Evolutionary conservation across 2,329 filamentous ascomycete genomes (phyloP), one percentile per base, ranked within the genome.

Genomic region (Dothiorella sarmentorum): DNA sequence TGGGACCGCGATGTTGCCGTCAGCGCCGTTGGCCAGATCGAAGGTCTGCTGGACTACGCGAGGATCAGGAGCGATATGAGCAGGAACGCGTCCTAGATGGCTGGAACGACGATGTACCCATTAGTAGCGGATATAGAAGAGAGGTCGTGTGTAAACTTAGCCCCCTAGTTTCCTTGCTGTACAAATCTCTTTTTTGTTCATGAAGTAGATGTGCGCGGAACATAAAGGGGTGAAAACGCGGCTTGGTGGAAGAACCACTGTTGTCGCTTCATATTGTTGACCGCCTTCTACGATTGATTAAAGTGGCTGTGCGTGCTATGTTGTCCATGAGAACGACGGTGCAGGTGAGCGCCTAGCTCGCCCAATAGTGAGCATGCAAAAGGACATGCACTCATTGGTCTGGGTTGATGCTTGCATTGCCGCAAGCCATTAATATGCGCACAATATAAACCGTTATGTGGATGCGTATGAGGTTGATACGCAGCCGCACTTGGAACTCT

Each of bases 1-100:
- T 99, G 94, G 94, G 94, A 99, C 79, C 89, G 93, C 78, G 94
- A 99, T 75, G 82, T 99, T 69, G 94, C 94, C 70, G 84, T 99
- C 75, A 92, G 87, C 73, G 94, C 93, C 31, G 90, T 97, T 65
- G 94, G 94, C 66, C 87, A 85, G 79, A 91, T 97, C 71, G 94
- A 97, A 84, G 93, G 86, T 73, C 74, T 87, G 65, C 73, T 86
- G 63, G 82, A 93, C 76, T 95, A 94, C 80, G 82, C 87, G 75
- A 81, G 88, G 73, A 82, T 90, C 71, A 83, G 91, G 74, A 86
- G 85, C 75, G 91, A 94, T 74, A 94, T 94, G 88, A 91, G 85
- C 81, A 86, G 91, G 76, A 93, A 42, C 44, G 56, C 22, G 37
- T 52, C 44, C 56, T 58, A 58, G 27, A 51, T 31, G 56, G n/a